Conservation (phyloP, 1,284 basidiomycete species). For the Malassezia sympodialis region DNA sequence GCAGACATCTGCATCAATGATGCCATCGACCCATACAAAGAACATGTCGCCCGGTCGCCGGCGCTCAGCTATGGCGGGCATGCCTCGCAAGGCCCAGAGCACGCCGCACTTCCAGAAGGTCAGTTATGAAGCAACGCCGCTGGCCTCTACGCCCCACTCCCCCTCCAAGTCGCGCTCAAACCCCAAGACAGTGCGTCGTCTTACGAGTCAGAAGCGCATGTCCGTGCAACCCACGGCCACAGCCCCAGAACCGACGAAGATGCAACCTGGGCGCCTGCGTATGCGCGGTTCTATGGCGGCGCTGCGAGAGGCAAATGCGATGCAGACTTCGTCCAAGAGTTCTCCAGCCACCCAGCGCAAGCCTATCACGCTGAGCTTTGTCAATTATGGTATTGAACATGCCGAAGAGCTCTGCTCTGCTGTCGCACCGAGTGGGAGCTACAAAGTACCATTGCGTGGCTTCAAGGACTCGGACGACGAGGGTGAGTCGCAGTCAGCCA, state of each 20-base stretch:
- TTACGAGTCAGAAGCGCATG: slow-evolving; percentile 14
- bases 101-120: slow-evolving; percentile 9
- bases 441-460: slow-evolving; percentile 38
- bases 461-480: slow-evolving; percentile 18
- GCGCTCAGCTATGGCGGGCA: not conserved
- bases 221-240: not conserved
- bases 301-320: slow-evolving; percentile 15
- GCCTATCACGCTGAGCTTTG: slow-evolving; percentile 27
- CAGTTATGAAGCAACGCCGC: not conserved
- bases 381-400: slow-evolving; percentile 46
- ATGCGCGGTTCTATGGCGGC: slow-evolving; percentile 17
- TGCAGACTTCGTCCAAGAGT: slow-evolving; percentile 2
- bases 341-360: not conserved
- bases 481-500: not conserved
- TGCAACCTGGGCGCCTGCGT: not conserved
- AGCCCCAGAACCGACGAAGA: not conserved
- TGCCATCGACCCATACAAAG: not conserved
- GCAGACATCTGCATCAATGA: not conserved
- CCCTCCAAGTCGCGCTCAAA: not conserved
- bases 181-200: slow-evolving; percentile 4
- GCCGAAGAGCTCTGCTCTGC: slow-evolving; percentile 45
- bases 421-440: slow-evolving; percentile 38
- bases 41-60: not conserved
- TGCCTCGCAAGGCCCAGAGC: slow-evolving; percentile 18
- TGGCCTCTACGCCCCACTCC: not conserved